Conservation (phyloP, 352 stramenopile species). For the Pythium diclinum region DNA sequence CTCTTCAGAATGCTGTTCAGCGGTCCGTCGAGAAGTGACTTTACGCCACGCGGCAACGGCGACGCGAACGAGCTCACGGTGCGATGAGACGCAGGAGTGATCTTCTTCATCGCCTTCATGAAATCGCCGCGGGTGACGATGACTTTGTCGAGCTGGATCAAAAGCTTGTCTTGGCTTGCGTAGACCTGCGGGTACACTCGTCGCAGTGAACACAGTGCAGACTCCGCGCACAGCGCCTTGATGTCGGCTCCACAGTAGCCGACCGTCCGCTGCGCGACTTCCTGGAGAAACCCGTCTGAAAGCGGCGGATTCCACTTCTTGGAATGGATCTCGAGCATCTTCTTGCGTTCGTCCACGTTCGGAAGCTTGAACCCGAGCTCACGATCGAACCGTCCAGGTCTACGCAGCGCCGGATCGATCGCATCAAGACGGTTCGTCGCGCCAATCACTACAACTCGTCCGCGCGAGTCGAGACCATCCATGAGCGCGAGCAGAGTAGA, state of each 20-base stretch:
- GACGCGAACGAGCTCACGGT: slow-evolving; percentile 67
- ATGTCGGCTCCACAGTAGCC: slow-evolving; percentile 91
- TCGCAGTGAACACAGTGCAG: slow-evolving; percentile 84
- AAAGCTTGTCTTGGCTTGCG: slow-evolving; percentile 66
- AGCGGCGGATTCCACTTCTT: slow-evolving; percentile 83
- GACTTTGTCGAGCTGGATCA: slow-evolving; percentile 71
- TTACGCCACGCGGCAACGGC: slow-evolving; percentile 62
- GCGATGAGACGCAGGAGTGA: slow-evolving; percentile 76
- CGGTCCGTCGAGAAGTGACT: slow-evolving; percentile 37
- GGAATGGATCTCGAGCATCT: slow-evolving; percentile 89
- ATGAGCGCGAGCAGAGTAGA: slow-evolving; percentile 92
- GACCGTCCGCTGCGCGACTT: slow-evolving; percentile 80
- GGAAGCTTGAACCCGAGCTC: slow-evolving; percentile 90
- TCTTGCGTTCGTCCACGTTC: slow-evolving; percentile 69
- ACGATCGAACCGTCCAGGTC: slow-evolving; percentile 92
- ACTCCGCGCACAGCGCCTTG: slow-evolving; percentile 89
- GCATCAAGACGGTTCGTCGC: slow-evolving; percentile 97
- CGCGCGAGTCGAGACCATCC: slow-evolving; percentile 85
- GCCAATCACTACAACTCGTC: slow-evolving; percentile 96
- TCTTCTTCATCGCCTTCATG: slow-evolving; percentile 67
- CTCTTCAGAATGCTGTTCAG: slow-evolving; percentile 42
- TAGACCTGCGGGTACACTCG: slow-evolving; percentile 89
- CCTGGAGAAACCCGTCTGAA: slow-evolving; percentile 50
- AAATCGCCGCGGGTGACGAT: slow-evolving; percentile 76
- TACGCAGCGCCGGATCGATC: slow-evolving; percentile 94